phyloP scores from a whole-genome alignment of 2,329 filamentous ascomycete species.

The Acrocalymma vagum region DNA sequence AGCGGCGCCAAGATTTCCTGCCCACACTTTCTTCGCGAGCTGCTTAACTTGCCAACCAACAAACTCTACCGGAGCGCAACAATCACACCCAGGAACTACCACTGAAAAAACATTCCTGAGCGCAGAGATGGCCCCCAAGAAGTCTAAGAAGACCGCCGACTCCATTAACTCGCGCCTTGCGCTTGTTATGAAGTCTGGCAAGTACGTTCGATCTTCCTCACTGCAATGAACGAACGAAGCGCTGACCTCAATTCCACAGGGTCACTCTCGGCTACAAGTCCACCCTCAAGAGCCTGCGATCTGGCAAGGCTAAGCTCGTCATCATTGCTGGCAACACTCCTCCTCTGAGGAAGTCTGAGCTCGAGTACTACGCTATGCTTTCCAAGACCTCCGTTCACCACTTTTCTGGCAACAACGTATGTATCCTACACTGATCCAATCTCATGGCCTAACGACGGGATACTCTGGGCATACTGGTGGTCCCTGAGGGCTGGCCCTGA shows the following conservation, averaged over 20 bases:
- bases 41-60: conserved; percentile 6
- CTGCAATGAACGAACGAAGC: conserved; percentile 3
- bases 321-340: conserved; percentile 96
- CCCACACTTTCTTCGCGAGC: too few relatives aligned
- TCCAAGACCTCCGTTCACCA: conserved; percentile 96
- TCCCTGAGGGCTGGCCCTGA: conserved; percentile 73
- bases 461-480: conserved; percentile 29
- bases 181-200: conserved; percentile 74
- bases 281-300: conserved; percentile 85
- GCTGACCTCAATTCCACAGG: conserved; percentile 48
- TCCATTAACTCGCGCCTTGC: conserved; percentile 74
- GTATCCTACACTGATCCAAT: conserved; percentile 55
- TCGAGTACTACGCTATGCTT: conserved; percentile 75
- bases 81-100: conserved; percentile 38
- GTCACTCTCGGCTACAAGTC: conserved; percentile 92
- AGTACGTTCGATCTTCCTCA: conserved; percentile 51
- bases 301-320: conserved; percentile 98
- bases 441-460: conserved; percentile 51
- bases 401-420: conserved; percentile 98
- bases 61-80: conserved; percentile 43
- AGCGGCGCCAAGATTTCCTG: neutral
- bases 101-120: conserved; percentile 37
- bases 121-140: conserved; percentile 75
- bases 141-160: conserved; percentile 84
- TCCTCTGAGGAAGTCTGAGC: conserved; percentile 96